Conservation (phyloP, 2,329 filamentous ascomycete genomes). For the Emmonsiellopsis sp. region DNA sequence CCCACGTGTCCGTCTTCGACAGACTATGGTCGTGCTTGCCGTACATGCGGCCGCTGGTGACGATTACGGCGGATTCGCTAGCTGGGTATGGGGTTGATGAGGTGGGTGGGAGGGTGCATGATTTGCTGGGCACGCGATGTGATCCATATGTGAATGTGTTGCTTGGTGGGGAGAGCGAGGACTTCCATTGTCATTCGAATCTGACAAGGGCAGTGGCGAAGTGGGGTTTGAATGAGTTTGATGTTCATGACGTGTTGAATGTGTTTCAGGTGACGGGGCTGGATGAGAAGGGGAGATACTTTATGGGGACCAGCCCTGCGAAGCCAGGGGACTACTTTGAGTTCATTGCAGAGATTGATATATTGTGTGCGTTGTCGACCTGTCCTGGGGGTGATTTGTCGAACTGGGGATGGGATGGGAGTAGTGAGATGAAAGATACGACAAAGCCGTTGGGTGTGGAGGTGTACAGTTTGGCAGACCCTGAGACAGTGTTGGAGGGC, state of each 20-base stretch:
- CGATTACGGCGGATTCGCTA: conserved; percentile 61
- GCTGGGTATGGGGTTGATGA: conserved; percentile 50
- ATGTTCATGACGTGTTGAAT: conserved; percentile 80
- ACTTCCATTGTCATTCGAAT: conserved; percentile 80
- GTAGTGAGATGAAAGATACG: conserved; percentile 52
- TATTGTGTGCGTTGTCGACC: conserved; percentile 57
- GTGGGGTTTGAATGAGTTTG: conserved; percentile 59
- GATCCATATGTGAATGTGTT: conserved; percentile 76
- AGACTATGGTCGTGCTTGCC: conserved; percentile 70
- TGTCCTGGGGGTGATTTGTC: conserved; percentile 77
- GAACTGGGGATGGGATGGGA: conserved; percentile 68
- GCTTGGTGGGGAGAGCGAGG: conserved; percentile 60
- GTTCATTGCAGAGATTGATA: conserved; percentile 71
- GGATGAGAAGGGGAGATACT: conserved; percentile 63
- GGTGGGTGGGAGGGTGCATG: conserved; percentile 62
- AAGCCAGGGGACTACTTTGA: conserved; percentile 51
- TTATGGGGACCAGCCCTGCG: conserved; percentile 52
- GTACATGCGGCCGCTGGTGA: conserved; percentile 65
- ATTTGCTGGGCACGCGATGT: conserved; percentile 72
- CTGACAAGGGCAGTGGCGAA: conserved; percentile 63
- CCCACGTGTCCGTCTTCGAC: conserved; percentile 63
- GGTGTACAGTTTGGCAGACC: conserved; percentile 56
- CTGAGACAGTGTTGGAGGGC: conserved; percentile 40
- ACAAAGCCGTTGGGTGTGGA: conserved; percentile 69
- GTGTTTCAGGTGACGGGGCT: conserved; percentile 78